A percentile compares a stretch with the other conserved stretches of the same genome.
phyloP scores from a whole-genome alignment of 257 asterid genomes.

The Verbena officinalis region DNA sequence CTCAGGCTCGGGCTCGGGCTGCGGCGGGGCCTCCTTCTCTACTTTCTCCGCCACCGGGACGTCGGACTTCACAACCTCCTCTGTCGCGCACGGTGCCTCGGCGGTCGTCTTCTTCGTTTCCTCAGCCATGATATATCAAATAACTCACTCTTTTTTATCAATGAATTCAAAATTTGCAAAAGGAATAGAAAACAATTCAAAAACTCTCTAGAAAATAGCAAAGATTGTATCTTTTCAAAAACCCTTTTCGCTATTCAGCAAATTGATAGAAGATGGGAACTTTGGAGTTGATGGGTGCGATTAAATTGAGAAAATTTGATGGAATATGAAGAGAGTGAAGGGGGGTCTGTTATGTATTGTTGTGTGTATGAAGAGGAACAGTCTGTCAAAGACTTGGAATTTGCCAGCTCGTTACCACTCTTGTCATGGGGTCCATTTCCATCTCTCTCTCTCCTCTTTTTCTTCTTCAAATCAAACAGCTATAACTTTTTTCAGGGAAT shows the following conservation, averaged over 20 bases:
- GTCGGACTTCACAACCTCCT: constrained; percentile 52
- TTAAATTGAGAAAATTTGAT: constrained; percentile 8
- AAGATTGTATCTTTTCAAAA: constrained; percentile 11
- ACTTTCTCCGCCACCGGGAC: constrained; percentile 58
- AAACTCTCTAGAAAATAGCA: background rate
- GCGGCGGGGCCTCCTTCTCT: constrained; percentile 48
- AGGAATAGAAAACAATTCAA: background rate
- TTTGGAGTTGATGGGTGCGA: background rate
- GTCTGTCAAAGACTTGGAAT: constrained; percentile 48
- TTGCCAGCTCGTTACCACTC: constrained; percentile 59
- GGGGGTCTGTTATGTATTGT: constrained; percentile 5
- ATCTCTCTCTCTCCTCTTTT: constrained; percentile 30
- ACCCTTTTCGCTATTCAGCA: background rate
- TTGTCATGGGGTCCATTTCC: constrained; percentile 42
- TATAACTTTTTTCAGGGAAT: background rate
- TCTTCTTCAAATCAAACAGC: constrained; percentile 26
- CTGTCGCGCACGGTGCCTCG: constrained; percentile 46
- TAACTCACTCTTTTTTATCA: background rate
- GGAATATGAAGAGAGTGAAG: constrained; percentile 30
- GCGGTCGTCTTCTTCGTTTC: constrained; percentile 62
- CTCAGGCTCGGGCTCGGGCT: constrained; percentile 44
- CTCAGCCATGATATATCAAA: constrained; percentile 59
- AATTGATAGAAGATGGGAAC: background rate
- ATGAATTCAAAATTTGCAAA: background rate
- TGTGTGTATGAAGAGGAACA: constrained; percentile 40